Evolutionary conservation across 805 yeast species (phyloP), one percentile per base, ranked within the genome.

Genomic region (Candida andamanensis): DNA sequence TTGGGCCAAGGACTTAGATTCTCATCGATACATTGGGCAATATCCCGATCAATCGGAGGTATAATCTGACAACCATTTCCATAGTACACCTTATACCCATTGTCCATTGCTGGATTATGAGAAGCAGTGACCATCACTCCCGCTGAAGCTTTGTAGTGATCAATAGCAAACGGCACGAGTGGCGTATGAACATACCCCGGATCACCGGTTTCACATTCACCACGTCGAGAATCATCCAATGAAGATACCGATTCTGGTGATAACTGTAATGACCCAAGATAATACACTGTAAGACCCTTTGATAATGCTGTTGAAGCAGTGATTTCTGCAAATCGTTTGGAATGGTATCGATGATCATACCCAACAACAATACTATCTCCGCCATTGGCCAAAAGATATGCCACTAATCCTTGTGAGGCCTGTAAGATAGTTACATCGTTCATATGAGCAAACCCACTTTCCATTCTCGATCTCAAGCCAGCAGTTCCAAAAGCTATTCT

Each of bases 81-180:
- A 76, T 92, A 86, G 61, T 92, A 90, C 1, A 90, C 97, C 51
- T 90, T 90, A 60, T 85, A 90, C 0, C 97, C 97, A 50, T 89
- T 89, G 52, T 87, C 96, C 52, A 73, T 63, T 20, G 82, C 82
- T 1, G 92, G 90, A 50, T 83, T 83, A 50, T 85, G 95, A 32
- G 92, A 82, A 1, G 95, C 95, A 1, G 95, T 86, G 17, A 89
- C 75, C 96, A 89, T 89, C 1, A 90, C 82, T 15, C 97, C 98
- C 30, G 79, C 85, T 0, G 80, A 64, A 0, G 95, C 84, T 0
- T 57, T 42, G 34, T 59, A 68, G 17, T 62, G 47, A 41, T 83
- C 85, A 16, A 90, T 80, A 0, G 83, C 77, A 56, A 84, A 90
- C 1, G 98, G 97, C 1, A 90, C 97, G 53, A 86, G 58, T 1